Evolutionary conservation across 1,284 basidiomycete genomes (phyloP), one percentile per base, ranked within the genome.

Genomic region (Sporisorium scitamineum): DNA sequence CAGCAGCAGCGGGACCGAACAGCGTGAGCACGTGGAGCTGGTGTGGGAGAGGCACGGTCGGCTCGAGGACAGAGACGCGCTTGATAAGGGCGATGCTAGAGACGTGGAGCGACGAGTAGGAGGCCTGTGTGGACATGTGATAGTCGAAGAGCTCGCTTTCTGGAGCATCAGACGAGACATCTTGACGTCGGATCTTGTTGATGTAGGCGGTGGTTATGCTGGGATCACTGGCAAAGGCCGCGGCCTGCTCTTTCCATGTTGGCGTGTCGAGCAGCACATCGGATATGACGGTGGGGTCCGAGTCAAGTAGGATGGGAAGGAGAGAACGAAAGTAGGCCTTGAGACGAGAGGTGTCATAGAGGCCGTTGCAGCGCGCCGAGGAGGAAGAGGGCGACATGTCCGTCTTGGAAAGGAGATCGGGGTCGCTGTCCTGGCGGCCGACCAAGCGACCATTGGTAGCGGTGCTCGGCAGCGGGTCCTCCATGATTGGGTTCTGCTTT

Each of bases 81-180:
- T 98, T 98, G 88, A 99, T 97, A 84, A 98, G 89, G 34, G 95
- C 95, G 54, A 99, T 90, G 0, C 94, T 96, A 10, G 92, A 93
- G 61, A 92, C 89, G 87, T 94, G 91, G 41, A 90, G 90, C 11
- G 92, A 87, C 54, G 94, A 91, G 87, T 97, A 95, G n/a, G 89
- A 89, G 29, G 94, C 89, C 61, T 92, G 90, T 9, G 90, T 86
- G 11, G 92, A 90, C 59, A 95, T 88, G 39, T 90, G 88, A 85
- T 94, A 94, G 50, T 72, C 75, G 48, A 73, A 79, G 18, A 72
- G 57, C 31, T 70, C 51, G 34, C 68, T 50, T 24, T 71, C 64
- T 27, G 56, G 47, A 10, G 68, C 61, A 20, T 76, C 68, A 5
- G 73, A 70, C 1, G 68, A 64, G 6, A 61, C 57, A 51, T 76